phyloP scores from a whole-genome alignment of 768 basidiomycete genomes.

The Tylopilus rubrobrunneus region DNA sequence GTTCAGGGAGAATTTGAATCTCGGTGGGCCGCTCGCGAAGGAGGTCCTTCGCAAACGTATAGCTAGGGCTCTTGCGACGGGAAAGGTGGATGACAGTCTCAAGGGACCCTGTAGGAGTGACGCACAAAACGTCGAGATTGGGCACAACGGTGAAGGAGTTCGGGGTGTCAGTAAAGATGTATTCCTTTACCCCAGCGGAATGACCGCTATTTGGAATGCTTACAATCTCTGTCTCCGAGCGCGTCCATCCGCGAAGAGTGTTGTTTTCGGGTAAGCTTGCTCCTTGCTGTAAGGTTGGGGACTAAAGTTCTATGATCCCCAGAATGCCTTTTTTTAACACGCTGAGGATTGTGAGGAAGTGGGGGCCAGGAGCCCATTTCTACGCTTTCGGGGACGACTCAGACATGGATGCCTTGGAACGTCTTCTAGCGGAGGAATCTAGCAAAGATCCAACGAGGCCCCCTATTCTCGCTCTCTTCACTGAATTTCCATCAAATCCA shows the following conservation, averaged over 20 bases:
- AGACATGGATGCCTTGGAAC: conserved; percentile 72
- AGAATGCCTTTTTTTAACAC: conserved; percentile 98
- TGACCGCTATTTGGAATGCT: conserved; percentile 92
- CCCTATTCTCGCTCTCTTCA: conserved; percentile 78
- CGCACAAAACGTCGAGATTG: too few species aligned
- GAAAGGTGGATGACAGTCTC: too few species aligned
- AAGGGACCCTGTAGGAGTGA: too few species aligned
- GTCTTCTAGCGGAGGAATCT: conserved; percentile 47
- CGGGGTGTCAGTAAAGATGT: too few species aligned
- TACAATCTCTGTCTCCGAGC: conserved; percentile 62
- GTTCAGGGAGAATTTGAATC: too few species aligned
- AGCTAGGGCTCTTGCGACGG: too few species aligned
- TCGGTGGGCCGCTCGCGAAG: too few species aligned
- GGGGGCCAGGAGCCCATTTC: conserved; percentile 93
- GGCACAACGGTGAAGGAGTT: too few species aligned
- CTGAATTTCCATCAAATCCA: conserved; percentile 95
- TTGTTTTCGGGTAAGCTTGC: conserved; percentile 85
- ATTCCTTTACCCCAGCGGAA: conserved; percentile 42
- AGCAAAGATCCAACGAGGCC: conserved; percentile 39
- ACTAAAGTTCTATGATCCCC: not conserved
- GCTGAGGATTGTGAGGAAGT: conserved; percentile 89
- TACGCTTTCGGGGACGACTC: conserved; percentile 73
- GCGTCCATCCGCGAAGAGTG: conserved; percentile 66
- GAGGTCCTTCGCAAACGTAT: too few species aligned
- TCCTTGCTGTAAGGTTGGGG: not conserved